These are phyloP conservation scores for Cyamopsis tetragonoloba DNA, from an alignment of 306 rosid species.

Conservation along the genomic window DNA sequence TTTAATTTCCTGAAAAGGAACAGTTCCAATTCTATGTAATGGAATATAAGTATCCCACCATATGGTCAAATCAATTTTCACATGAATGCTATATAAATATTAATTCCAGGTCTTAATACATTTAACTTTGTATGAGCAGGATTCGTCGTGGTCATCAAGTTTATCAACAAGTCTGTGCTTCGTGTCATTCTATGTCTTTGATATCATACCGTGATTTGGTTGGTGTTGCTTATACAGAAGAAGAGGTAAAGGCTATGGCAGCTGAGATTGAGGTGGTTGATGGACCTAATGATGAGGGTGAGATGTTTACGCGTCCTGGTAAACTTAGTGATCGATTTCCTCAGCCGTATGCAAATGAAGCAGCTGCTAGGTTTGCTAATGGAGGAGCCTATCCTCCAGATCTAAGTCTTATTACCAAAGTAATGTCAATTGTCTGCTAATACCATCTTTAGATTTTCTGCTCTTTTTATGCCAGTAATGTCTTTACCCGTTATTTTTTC, in stretches of 20 bases:
- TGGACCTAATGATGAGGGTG: slow-evolving; percentile 99
- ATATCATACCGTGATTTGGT: slow-evolving; percentile 98
- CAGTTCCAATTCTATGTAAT: neutral
- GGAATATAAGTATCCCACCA: neutral
- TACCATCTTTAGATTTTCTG: neutral
- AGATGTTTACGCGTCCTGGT: slow-evolving; percentile 98
- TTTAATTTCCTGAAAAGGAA: slow-evolving; percentile 5
- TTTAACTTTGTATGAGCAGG: slow-evolving; percentile 52
- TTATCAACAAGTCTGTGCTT: slow-evolving; percentile 88
- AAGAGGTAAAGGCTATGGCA: slow-evolving; percentile 96
- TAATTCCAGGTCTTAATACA: neutral
- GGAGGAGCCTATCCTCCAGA: slow-evolving; percentile 99
- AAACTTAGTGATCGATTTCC: slow-evolving; percentile 98
- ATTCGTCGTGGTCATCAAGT: slow-evolving; percentile 99
- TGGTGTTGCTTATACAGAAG: slow-evolving; percentile 97
- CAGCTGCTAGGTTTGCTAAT: slow-evolving; percentile 99
- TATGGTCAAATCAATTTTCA: neutral
- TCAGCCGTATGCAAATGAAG: slow-evolving; percentile 84
- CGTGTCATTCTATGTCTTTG: slow-evolving; percentile 96
- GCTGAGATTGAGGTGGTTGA: slow-evolving; percentile 98
- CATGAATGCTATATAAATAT: slow-evolving; percentile 8
- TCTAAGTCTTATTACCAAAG: slow-evolving; percentile 93
- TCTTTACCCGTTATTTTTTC: slow-evolving; percentile 25
- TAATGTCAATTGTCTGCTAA: slow-evolving; percentile 40
- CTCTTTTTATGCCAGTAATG: neutral